Percentiles rank a stretch among this genome's conserved stretches.
Evolutionary conservation across 352 stramenopile species (phyloP).

Genomic region (Pythium phragmiticola): DNA sequence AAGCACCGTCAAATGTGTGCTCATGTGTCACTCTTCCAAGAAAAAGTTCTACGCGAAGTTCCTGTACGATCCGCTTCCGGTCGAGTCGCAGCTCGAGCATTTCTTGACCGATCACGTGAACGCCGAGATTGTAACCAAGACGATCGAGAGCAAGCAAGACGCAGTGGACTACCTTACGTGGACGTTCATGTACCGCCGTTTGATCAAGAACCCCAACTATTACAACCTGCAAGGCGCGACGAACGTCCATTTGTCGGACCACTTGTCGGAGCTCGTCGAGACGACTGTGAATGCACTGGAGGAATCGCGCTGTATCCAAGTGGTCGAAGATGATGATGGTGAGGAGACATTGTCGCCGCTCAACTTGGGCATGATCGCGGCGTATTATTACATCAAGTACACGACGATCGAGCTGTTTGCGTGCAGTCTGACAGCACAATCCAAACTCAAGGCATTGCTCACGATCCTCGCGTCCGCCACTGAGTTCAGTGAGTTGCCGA

Average conservation of each 20-base stretch:
- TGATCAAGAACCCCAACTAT: slow-evolving; percentile 99
- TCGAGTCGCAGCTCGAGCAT: slow-evolving; percentile 98
- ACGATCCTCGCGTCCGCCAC: slow-evolving; percentile 97
- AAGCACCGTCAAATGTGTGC: slow-evolving; percentile 91
- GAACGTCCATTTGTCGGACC: slow-evolving; percentile 94
- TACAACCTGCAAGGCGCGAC: slow-evolving; percentile 96
- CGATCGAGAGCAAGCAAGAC: slow-evolving; percentile 98
- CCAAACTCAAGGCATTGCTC: slow-evolving; percentile 95
- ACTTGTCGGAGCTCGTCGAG: slow-evolving; percentile 99
- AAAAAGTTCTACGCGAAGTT: slow-evolving; percentile 99
- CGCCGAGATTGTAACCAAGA: slow-evolving; percentile 98
- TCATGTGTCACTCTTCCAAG: slow-evolving; percentile 97
- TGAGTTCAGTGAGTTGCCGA: slow-evolving; percentile 95
- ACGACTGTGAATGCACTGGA: slow-evolving; percentile 95
- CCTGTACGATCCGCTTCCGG: slow-evolving; percentile 98
- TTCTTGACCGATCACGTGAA: slow-evolving; percentile 99
- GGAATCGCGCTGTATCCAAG: slow-evolving; percentile 95
- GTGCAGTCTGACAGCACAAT: slow-evolving; percentile 95
- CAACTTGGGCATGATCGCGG: slow-evolving; percentile 99
- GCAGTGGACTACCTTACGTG: slow-evolving; percentile 99
- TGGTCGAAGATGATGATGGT: slow-evolving; percentile 90
- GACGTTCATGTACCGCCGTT: slow-evolving; percentile 98
- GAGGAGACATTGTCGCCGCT: slow-evolving; percentile 92
- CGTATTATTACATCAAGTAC: slow-evolving; percentile 99
- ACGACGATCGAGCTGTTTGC: slow-evolving; percentile 99